Percentiles rank a stretch among this genome's conserved stretches.
These are phyloP conservation scores for Epithemia pelagica DNA, from an alignment of 108 stramenopile genomes.

Conservation along the genomic window DNA sequence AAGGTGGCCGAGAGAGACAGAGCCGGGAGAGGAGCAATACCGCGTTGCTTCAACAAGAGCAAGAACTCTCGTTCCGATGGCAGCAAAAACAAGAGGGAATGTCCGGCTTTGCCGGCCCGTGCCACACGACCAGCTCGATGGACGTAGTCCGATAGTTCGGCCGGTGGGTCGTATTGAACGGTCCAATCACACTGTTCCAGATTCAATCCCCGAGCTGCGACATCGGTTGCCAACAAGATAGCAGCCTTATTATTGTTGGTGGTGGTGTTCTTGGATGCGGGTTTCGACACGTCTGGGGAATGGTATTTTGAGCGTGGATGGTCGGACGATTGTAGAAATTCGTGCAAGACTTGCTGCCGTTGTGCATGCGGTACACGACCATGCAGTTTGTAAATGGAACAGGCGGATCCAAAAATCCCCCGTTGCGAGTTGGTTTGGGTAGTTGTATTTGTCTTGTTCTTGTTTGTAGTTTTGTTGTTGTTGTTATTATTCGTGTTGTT, in stretches of 20 bases:
- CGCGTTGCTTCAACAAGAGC: conserved; percentile 64
- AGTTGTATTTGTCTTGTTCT: neutral
- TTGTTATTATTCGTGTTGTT: neutral
- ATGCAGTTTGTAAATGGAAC: conserved; percentile 70
- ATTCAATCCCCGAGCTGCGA: conserved; percentile 91
- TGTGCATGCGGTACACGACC: conserved; percentile 76
- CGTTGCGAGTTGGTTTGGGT: neutral
- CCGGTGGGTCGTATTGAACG: conserved; percentile 91
- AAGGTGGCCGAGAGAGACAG: conserved; percentile 68
- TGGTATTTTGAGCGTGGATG: too few relatives aligned
- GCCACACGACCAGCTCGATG: conserved; percentile 90
- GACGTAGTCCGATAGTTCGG: conserved; percentile 83
- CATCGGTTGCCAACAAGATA: conserved; percentile 85
- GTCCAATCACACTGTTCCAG: conserved; percentile 83
- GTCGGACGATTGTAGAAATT: conserved; percentile 32
- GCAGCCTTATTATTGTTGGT: conserved; percentile 18
- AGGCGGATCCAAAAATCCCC: conserved; percentile 55
- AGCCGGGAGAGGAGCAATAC: conserved; percentile 41
- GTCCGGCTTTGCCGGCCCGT: conserved; percentile 76
- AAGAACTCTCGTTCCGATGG: conserved; percentile 86
- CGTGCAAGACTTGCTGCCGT: conserved; percentile 47
- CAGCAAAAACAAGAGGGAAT: conserved; percentile 80
- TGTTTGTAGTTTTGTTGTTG: too few relatives aligned
- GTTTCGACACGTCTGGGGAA: neutral
- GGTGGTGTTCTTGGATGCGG: conserved; percentile 2